Conservation (phyloP, 768 basidiomycete species). For the Hericium rajendrae region DNA sequence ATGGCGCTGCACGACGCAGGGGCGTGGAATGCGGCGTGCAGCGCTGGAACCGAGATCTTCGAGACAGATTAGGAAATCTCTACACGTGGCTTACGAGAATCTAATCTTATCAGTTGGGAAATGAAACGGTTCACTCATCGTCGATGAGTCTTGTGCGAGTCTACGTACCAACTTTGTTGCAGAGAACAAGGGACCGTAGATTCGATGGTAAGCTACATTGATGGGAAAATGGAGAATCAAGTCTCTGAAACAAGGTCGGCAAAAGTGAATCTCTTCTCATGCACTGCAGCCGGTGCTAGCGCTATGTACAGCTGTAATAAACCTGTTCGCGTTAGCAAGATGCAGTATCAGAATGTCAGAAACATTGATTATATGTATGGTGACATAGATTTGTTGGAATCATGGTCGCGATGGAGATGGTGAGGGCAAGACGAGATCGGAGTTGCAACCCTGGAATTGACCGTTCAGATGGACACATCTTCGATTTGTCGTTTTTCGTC, state of each 20-base stretch:
- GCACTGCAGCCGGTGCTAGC: too few relatives aligned
- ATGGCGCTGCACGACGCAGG: too few relatives aligned
- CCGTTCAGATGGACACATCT: neutral
- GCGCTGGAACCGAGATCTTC: neutral
- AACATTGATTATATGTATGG: neutral
- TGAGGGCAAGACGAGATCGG: too few relatives aligned
- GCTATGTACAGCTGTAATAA: too few relatives aligned
- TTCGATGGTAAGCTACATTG: neutral
- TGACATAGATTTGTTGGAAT: too few relatives aligned
- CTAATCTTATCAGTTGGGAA: neutral
- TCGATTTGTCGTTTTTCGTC: neutral
- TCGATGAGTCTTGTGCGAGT: too few relatives aligned
- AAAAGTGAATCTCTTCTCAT: too few relatives aligned
- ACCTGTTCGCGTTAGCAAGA: neutral
- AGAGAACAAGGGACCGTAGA: neutral
- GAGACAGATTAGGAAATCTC: neutral
- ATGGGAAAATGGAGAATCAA: neutral
- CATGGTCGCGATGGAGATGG: too few relatives aligned
- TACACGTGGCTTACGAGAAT: neutral
- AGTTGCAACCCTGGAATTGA: too few relatives aligned
- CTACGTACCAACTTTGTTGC: too few relatives aligned
- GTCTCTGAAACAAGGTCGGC: too few relatives aligned
- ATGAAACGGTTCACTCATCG: too few relatives aligned
- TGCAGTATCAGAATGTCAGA: neutral
- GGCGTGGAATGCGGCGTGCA: neutral